Percentiles rank a stretch among this genome's conserved stretches.
Conservation (phyloP, 352 stramenopile species). For the Pilasporangium apinafurcum region DNA sequence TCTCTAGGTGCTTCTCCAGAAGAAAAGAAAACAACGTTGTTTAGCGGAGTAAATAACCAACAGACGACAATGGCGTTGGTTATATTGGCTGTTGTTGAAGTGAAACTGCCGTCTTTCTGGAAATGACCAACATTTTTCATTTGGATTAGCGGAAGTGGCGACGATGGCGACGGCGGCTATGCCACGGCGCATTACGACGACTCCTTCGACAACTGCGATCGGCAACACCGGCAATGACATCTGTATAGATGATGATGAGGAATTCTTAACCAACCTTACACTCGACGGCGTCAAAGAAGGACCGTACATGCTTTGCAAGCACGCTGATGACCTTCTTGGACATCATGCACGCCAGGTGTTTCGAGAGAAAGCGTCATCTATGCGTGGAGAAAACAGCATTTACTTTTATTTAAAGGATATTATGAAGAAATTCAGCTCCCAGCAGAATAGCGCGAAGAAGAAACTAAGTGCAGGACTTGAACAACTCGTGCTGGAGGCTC, state of each 20-base stretch:
- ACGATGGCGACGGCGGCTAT: too few relatives aligned
- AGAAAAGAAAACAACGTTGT: too few relatives aligned
- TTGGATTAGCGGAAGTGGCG: too few relatives aligned
- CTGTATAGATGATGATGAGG: slow-evolving; percentile 40
- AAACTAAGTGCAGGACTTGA: slow-evolving; percentile 28
- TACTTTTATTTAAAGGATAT: slow-evolving; percentile 86
- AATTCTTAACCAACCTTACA: slow-evolving; percentile 57
- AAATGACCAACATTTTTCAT: too few relatives aligned
- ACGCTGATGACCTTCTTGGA: slow-evolving; percentile 74
- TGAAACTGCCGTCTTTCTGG: too few relatives aligned
- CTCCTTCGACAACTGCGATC: neutral
- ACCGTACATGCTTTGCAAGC: slow-evolving; percentile 81
- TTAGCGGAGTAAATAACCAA: too few relatives aligned
- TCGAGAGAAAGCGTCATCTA: slow-evolving; percentile 76
- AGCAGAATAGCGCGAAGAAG: slow-evolving; percentile 21
- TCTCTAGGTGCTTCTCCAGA: too few relatives aligned
- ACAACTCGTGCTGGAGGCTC: slow-evolving; percentile 48
- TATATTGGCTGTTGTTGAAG: too few relatives aligned
- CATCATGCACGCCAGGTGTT: slow-evolving; percentile 77
- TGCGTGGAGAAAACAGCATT: slow-evolving; percentile 75
- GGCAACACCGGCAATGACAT: slow-evolving; percentile 1
- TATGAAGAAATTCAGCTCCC: slow-evolving; percentile 60
- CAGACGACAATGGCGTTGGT: too few relatives aligned
- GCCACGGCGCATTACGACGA: too few relatives aligned
- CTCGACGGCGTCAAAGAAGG: slow-evolving; percentile 73